Evolutionary conservation across 2,329 filamentous ascomycete species (phyloP), one percentile per base, ranked within the genome.

Genomic region (Fusarium sp.): DNA sequence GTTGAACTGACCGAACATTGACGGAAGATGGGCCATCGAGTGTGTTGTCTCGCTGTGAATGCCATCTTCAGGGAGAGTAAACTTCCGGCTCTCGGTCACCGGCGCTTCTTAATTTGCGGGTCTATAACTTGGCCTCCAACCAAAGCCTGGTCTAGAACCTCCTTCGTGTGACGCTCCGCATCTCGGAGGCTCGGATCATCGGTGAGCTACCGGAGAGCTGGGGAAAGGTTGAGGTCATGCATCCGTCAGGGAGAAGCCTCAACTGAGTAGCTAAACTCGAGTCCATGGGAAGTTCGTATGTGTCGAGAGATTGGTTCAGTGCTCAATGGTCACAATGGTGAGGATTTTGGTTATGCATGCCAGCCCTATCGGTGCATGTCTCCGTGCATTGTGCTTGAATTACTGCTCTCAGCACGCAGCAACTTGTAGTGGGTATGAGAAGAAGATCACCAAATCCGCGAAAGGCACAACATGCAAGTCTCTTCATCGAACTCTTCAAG

Each of bases 201-300:
- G 52, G 52, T 34, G 52, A 35, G 27, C 52, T 56, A 56, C 52
- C 52, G 29, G 52, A 34, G 52, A 29, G 50, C 50, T 29, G 52
- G 52, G 29, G n/a, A 34, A 34, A 31, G 52, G 20, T 22, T 56
- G 52, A 56, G 52, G 52, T 56, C 52, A 56, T 56, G n/a, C 29
- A 56, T 56, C 52, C 52, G 52, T 56, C 52, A 56, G 29, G 52
- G 52, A 56, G 52, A 56, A 56, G 52, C 52, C 52, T 56, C 52
- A 56, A 56, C 52, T 56, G 52, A 56, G 29, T 34, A 56, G 52
- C n/a, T 8, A 56, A 56, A 56, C 52, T 56, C n/a, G 52, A 56
- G 29, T 22, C 22, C 13, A 35, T 35, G 29, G n/a, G 16, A 56
- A 22, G 29, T 6, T 35, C 7, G 27, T n/a, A 34, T 35, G 52